phyloP scores from a whole-genome alignment of 257 asterid species.

The Apocynum venetum region DNA sequence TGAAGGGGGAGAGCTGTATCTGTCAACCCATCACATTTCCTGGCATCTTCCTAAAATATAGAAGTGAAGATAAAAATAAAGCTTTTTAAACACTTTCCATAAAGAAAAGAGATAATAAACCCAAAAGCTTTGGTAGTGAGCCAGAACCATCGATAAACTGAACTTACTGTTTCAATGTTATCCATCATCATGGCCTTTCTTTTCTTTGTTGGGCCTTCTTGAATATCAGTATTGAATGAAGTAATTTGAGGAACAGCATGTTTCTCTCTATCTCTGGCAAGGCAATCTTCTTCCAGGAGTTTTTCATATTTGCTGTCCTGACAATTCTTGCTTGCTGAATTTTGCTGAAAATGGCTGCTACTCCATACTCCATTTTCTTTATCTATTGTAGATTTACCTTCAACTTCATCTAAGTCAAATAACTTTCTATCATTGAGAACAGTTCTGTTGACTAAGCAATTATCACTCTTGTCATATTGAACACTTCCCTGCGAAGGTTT shows the following conservation, averaged over 20 bases:
- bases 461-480: conserved; percentile 23
- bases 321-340: conserved; percentile 23
- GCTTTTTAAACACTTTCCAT: not conserved
- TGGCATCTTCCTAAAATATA: conserved; percentile 41
- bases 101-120: not conserved
- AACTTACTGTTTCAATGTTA: conserved; percentile 33
- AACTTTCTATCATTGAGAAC: conserved; percentile 5
- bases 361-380: conserved; percentile 33
- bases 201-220: conserved; percentile 36
- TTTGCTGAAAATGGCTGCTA: conserved; percentile 31
- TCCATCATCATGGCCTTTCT: conserved; percentile 47
- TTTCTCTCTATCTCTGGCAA: conserved; percentile 23
- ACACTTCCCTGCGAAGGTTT: conserved; percentile 28
- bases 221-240: conserved; percentile 18
- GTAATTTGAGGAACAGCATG: conserved; percentile 23
- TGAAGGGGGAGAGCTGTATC: conserved; percentile 28
- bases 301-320: conserved; percentile 28
- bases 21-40: conserved; percentile 23
- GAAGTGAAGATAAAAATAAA: conserved; percentile 7
- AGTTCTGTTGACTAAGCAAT: conserved; percentile 21
- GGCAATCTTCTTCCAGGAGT: conserved; percentile 15
- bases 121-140: not conserved
- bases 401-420: conserved; percentile 25
- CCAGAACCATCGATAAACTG: not conserved
- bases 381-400: conserved; percentile 22